A percentile compares a stretch with the other conserved stretches of the same genome.
phyloP scores from a whole-genome alignment of 768 basidiomycete species.

The Mycena galericulata region DNA sequence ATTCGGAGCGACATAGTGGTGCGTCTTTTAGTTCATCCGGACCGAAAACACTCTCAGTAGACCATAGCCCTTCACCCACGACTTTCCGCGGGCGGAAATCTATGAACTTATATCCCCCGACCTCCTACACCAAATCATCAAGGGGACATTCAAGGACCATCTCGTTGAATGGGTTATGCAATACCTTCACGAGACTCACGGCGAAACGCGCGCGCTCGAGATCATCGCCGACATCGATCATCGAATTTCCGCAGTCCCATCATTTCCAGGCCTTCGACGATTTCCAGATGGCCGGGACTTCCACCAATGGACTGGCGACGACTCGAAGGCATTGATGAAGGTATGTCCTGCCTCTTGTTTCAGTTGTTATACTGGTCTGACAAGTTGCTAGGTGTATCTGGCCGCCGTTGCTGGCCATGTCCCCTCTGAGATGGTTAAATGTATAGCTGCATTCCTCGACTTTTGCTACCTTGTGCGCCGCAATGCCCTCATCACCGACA shows the following conservation, averaged over 20 bases:
- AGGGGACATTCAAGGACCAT: conserved; percentile 57
- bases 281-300: conserved; percentile 42
- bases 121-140: conserved; percentile 55
- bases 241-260: conserved; percentile 27
- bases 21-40: conserved; percentile 22
- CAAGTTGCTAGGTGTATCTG: conserved; percentile 41
- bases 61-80: background rate
- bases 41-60: background rate
- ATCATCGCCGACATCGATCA: conserved; percentile 4
- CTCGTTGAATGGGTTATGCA: conserved; percentile 49
- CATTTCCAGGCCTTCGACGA: conserved; percentile 32
- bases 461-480: conserved; percentile 44
- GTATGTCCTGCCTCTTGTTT: conserved; percentile 27
- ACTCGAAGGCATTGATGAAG: conserved; percentile 50
- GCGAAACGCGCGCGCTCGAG: background rate
- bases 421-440: conserved; percentile 41
- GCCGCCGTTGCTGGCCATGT: conserved; percentile 46
- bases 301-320: conserved; percentile 47
- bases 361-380: background rate
- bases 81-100: conserved; percentile 44
- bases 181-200: background rate
- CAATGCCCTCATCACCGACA: conserved; percentile 30
- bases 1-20: conserved; percentile 47
- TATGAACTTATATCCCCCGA: conserved; percentile 49
- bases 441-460: conserved; percentile 42